Conservation (phyloP, 23 red algal genomes). For the Agarophyton chilense region DNA sequence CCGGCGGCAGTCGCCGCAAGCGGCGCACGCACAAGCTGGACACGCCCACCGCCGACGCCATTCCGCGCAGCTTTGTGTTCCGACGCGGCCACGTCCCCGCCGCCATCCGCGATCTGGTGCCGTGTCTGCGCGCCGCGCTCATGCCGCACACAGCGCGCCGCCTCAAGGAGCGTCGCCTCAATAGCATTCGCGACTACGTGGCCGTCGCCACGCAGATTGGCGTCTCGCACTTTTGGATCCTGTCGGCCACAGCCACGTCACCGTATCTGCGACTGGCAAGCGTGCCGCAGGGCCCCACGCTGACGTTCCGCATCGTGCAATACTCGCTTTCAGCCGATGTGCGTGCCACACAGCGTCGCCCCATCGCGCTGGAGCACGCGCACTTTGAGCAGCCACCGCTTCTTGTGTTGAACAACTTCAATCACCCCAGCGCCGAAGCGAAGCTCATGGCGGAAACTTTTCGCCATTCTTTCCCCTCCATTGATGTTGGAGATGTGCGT, state of each 20-base stretch:
- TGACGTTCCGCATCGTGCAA: conserved; percentile 79
- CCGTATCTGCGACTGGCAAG: conserved; percentile 70
- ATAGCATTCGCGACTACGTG: conserved; percentile 76
- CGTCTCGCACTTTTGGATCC: conserved; percentile 88
- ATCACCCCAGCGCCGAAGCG: conserved; percentile 16
- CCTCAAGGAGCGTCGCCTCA: conserved; percentile 69
- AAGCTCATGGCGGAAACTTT: conserved; percentile 75
- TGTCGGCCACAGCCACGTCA: conserved; percentile 65
- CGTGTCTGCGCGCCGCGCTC: conserved; percentile 70
- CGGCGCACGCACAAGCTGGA: conserved; percentile 67
- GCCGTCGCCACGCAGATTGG: conserved; percentile 72
- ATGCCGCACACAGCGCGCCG: conserved; percentile 82
- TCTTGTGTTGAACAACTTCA: conserved; percentile 85
- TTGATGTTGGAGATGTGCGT: conserved; percentile 49
- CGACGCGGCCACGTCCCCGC: conserved; percentile 69
- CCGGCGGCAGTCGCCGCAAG: conserved; percentile 77
- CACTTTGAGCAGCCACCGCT: conserved; percentile 83
- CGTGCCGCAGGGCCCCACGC: conserved; percentile 85
- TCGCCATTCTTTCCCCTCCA: conserved; percentile 82
- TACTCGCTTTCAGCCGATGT: conserved; percentile 85
- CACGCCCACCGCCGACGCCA: neutral
- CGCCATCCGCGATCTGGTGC: conserved; percentile 69
- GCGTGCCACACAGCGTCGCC: conserved; percentile 70
- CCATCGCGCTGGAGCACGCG: conserved; percentile 34
- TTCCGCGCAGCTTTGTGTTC: conserved; percentile 86